Percentiles rank a stretch among this genome's conserved stretches.
phyloP scores from a whole-genome alignment of 2,329 filamentous ascomycete genomes.

The Colletotrichum salicis region DNA sequence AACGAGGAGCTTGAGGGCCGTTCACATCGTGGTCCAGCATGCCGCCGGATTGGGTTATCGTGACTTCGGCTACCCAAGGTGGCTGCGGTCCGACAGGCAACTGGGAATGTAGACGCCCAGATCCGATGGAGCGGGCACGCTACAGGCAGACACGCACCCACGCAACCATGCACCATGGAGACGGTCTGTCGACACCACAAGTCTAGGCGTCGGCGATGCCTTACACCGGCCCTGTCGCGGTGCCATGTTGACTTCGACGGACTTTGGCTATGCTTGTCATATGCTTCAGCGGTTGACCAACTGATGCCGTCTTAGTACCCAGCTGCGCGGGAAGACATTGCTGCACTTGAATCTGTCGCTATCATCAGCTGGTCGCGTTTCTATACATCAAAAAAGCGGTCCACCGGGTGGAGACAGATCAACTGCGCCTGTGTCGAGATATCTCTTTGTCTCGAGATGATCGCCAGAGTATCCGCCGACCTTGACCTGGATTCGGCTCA shows the following conservation, averaged over 20 bases:
- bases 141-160: neutral
- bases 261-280: neutral
- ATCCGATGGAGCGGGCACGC: neutral
- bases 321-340: neutral
- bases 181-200: neutral
- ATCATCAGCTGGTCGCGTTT: neutral
- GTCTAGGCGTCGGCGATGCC: constrained; percentile 4
- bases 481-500: neutral
- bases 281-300: neutral
- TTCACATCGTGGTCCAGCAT: neutral
- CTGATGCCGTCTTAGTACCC: neutral
- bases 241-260: neutral
- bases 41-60: constrained; percentile 8
- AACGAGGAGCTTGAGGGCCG: neutral
- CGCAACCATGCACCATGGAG: neutral
- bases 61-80: neutral
- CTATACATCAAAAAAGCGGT: neutral
- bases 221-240: neutral
- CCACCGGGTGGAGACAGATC: constrained; percentile 4
- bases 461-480: neutral
- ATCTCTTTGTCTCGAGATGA: constrained; percentile 25
- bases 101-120: neutral
- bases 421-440: neutral
- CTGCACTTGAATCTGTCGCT: neutral
- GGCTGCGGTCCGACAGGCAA: neutral